Conservation (phyloP, 192 early-diverging fungal species). For the Coemansia sp. region DNA sequence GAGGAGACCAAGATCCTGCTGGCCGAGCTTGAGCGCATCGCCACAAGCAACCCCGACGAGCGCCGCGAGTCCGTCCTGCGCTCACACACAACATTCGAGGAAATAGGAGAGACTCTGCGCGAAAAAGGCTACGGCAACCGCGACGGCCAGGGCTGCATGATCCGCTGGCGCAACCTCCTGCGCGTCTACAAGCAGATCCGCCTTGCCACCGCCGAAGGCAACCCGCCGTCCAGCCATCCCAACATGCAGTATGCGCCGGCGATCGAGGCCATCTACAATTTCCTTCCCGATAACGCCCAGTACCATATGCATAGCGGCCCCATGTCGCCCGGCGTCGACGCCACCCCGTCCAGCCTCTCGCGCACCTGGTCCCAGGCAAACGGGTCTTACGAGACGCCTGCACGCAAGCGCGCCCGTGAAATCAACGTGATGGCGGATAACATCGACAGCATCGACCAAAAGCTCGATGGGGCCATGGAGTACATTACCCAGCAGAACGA, state of each 20-base stretch:
- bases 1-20: constrained; percentile 55
- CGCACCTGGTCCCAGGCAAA: constrained; percentile 56
- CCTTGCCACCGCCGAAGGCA: constrained; percentile 61
- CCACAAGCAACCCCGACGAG: constrained; percentile 47
- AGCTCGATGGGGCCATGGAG: constrained; percentile 49
- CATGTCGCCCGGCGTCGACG: constrained; percentile 37
- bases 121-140: constrained; percentile 45
- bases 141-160: constrained; percentile 56
- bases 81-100: constrained; percentile 50
- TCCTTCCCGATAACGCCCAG: constrained; percentile 47
- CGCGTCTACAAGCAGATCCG: constrained; percentile 77
- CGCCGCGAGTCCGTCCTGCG: constrained; percentile 50
- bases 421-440: constrained; percentile 35
- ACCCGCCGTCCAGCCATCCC: constrained; percentile 31
- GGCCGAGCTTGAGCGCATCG: constrained; percentile 51
- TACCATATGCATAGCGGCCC: constrained; percentile 33
- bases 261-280: constrained; percentile 54
- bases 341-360: constrained; percentile 13
- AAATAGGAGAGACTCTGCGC: constrained; percentile 46
- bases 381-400: constrained; percentile 50
- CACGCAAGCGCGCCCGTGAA: constrained; percentile 53
- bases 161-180: constrained; percentile 66
- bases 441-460: constrained; percentile 48
- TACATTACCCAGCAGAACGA: constrained; percentile 52
- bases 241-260: constrained; percentile 48